Percentiles rank a stretch among this genome's conserved stretches.
These are phyloP conservation scores for Ophiostoma tasmaniense DNA, from an alignment of 2,329 filamentous ascomycete species.

Conservation along the genomic window DNA sequence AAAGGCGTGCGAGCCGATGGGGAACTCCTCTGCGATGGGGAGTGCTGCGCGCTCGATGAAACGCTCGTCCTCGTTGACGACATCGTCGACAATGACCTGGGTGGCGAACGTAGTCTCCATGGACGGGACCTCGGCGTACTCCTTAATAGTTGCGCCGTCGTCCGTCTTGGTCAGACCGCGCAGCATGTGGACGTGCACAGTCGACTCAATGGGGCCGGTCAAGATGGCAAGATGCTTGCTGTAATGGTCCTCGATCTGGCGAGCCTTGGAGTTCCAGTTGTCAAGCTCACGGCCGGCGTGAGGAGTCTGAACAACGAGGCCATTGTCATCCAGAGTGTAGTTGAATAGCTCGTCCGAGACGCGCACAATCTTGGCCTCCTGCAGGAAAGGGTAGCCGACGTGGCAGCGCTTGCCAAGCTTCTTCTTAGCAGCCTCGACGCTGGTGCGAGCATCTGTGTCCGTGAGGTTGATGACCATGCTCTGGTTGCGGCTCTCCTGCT, in stretches of 20 bases:
- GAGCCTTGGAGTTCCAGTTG: constrained; percentile 76
- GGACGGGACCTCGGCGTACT: constrained; percentile 79
- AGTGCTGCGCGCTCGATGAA: constrained; percentile 87
- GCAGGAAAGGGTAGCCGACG: constrained; percentile 89
- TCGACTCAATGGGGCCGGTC: constrained; percentile 76
- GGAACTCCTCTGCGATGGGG: constrained; percentile 87
- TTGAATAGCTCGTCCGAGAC: constrained; percentile 92
- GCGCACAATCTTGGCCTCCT: constrained; percentile 81
- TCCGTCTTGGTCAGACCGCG: constrained; percentile 87
- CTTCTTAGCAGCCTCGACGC: constrained; percentile 60
- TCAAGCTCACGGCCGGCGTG: constrained; percentile 70
- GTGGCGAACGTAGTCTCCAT: constrained; percentile 85
- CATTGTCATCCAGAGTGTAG: constrained; percentile 63
- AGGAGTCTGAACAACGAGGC: constrained; percentile 58
- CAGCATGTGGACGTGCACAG: constrained; percentile 88
- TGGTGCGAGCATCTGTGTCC: constrained; percentile 63
- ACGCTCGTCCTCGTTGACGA: constrained; percentile 81
- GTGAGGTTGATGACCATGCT: constrained; percentile 86
- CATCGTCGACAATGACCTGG: constrained; percentile 82
- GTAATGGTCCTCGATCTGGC: constrained; percentile 76
- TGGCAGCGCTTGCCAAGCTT: constrained; percentile 81
- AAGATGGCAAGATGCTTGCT: constrained; percentile 84
- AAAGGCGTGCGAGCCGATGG: constrained; percentile 72
- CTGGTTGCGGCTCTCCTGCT: constrained; percentile 90
- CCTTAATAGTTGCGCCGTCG: constrained; percentile 82